Percentiles rank a stretch among this genome's conserved stretches.
Evolutionary conservation across 2,329 filamentous ascomycete species (phyloP).

Genomic region (Penicillium oxalicum): DNA sequence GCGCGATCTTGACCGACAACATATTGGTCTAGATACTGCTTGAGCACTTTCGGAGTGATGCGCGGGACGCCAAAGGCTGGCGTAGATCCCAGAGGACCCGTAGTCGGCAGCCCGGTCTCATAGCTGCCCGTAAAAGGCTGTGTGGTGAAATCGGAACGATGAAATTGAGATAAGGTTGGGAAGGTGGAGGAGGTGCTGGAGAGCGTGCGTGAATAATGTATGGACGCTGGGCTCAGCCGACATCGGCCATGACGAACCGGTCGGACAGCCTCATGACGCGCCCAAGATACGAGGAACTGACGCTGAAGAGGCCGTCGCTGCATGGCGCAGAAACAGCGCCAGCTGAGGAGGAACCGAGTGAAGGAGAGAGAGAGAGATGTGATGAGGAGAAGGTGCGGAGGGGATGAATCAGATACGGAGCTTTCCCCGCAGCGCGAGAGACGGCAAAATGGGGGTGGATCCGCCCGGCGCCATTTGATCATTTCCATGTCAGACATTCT

Average conservation of each 20-base stretch:
- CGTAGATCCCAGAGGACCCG: constrained; percentile 57
- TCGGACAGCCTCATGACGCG: constrained; percentile 18
- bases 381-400: constrained; percentile 1
- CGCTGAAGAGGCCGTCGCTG: constrained; percentile 28
- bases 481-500: too few relatives aligned
- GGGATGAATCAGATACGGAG: constrained; percentile 18
- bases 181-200: constrained; percentile 29
- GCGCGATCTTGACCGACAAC: constrained; percentile 93
- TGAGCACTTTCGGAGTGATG: constrained; percentile 62
- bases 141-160: constrained; percentile 57
- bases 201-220: constrained; percentile 16
- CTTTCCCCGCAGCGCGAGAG: constrained; percentile 20
- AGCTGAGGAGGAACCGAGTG: not conserved
- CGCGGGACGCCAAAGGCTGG: constrained; percentile 53
- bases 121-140: constrained; percentile 59
- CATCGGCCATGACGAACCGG: constrained; percentile 21
- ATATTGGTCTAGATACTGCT: constrained; percentile 88
- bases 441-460: constrained; percentile 1
- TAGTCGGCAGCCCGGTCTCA: constrained; percentile 56
- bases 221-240: constrained; percentile 14
- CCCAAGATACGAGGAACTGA: constrained; percentile 17
- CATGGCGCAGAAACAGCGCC: constrained; percentile 20
- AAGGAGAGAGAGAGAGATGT: not conserved
- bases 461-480: constrained; percentile 9
- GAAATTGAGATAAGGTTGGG: constrained; percentile 47